A percentile compares a stretch with the other conserved stretches of the same genome.
These are phyloP conservation scores for Phyllosticta capitalensis DNA, from an alignment of 2,329 filamentous ascomycete genomes.

Conservation along the genomic window DNA sequence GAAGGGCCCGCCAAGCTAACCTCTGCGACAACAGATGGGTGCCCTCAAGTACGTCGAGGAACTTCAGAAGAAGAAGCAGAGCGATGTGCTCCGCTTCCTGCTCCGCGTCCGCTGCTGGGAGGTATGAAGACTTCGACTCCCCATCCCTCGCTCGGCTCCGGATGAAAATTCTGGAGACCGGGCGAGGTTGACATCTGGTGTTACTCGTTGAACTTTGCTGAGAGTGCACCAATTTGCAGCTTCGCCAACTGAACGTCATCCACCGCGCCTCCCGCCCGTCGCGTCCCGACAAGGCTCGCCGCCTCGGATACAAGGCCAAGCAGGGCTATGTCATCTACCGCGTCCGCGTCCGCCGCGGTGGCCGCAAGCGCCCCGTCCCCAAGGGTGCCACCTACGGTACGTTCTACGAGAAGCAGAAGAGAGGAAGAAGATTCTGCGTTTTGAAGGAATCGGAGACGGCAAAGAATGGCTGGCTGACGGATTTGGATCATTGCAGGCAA, in stretches of 20 bases:
- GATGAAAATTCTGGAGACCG: no score
- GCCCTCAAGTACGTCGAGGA: conserved; percentile 99
- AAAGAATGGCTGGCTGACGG: conserved; percentile 2
- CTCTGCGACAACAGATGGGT: conserved; percentile 62
- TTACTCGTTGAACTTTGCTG: conserved; percentile 99
- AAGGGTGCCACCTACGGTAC: conserved; percentile 99
- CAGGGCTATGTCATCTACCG: conserved; percentile 99
- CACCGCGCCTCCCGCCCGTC: conserved; percentile 97
- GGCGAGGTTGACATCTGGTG: conserved; percentile 32
- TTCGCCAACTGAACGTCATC: conserved; percentile 99
- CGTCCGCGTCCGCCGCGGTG: conserved; percentile 94
- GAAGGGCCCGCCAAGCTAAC: background rate
- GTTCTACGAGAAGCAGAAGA: conserved; percentile 5
- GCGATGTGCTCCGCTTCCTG: conserved; percentile 99
- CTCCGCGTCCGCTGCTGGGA: conserved; percentile 96
- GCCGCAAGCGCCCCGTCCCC: conserved; percentile 89
- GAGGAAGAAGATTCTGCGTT: background rate
- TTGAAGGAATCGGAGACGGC: background rate
- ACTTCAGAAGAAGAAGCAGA: conserved; percentile 99
- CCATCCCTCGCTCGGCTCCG: conserved; percentile 16
- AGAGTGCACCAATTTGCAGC: conserved; percentile 99
- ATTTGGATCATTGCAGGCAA: conserved; percentile 63
- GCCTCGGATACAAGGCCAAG: conserved; percentile 99
- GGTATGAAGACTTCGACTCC: conserved; percentile 45
- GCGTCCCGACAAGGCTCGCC: conserved; percentile 98